Base-by-base conservation (phyloP, 495 filamentous ascomycete genomes). In the Penicillium salamii region DNA sequence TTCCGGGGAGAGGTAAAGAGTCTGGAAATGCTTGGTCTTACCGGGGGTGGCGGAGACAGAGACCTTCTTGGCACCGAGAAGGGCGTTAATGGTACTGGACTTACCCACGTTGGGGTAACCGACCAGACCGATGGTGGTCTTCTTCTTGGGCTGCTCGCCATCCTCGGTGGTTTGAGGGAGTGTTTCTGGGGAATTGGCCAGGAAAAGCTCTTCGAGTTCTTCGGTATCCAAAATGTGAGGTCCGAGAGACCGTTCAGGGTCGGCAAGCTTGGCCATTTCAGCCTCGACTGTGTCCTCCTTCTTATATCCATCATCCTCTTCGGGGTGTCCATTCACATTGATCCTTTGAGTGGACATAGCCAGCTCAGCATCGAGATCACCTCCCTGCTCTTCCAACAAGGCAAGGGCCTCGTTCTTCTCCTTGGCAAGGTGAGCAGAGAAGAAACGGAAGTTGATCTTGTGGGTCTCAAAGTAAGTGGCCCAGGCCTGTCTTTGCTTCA, bases 11-110 rank as follows among this genome's bases (percentile, higher is more conserved):
- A 97, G 79, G 66, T 96, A 92, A 54, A 99, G 90, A 14, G 95
- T 99, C 67, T 99, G 95, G 74, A 99, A 99, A 61, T 99, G 95
- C 73, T 99, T 99, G 8, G 95, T 99, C 70, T 97, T 99, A 49
- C 95, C 95, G 5, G 95, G 95, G 2, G 95, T 99, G 21, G 92
- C 84, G 32, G 95, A 97, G 33, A 99, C 95, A 2, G 92, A 97
- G 4, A 99, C 95, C 71, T 97, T 97, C 78, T 96, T 97, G 46
- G 95, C 87, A 42, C 95, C 95, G 49, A 97, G 89, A 33, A 99
- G 82, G 11, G 95, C 92, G 72, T 99, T 99, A 77, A 99, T 97
- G 7, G 95, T 99, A 33, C 90, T 96, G 6, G 95, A 97, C 69
- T 99, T 99, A 61, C 95, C 95, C 55, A 97, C 95, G 71, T 99